These are phyloP conservation scores for Tympanopsis confertula DNA, from an alignment of 2,329 filamentous ascomycete genomes.

Conservation along the genomic window DNA sequence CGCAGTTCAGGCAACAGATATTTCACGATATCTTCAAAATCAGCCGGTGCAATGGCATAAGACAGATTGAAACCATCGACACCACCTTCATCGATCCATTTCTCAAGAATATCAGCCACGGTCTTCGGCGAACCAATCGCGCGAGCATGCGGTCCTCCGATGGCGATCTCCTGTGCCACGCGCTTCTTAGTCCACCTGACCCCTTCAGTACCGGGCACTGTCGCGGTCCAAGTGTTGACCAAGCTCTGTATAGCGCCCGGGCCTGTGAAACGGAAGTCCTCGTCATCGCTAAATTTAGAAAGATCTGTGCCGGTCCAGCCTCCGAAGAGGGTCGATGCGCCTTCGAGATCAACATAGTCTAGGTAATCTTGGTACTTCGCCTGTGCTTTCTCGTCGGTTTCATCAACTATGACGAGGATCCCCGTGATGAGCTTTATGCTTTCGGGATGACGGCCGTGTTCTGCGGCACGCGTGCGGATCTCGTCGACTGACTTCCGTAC, in stretches of 20 bases:
- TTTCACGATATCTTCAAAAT: too few species aligned
- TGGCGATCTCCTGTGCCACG: conserved; percentile 25
- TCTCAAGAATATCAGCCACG: conserved; percentile 30
- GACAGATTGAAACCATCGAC: conserved; percentile 28
- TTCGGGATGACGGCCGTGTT: conserved; percentile 21
- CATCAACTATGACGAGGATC: conserved; percentile 26
- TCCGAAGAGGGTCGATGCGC: conserved; percentile 29
- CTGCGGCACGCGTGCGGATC: conserved; percentile 22
- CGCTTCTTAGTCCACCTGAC: conserved; percentile 31
- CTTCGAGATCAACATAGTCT: conserved; percentile 29
- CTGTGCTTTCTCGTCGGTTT: conserved; percentile 28
- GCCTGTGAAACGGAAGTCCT: conserved; percentile 28
- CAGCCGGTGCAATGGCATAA: conserved; percentile 28
- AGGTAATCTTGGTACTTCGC: conserved; percentile 26
- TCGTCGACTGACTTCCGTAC: conserved; percentile 25
- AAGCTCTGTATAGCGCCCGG: conserved; percentile 27
- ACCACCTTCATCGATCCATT: conserved; percentile 28
- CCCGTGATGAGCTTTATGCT: conserved; percentile 30
- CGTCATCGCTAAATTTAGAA: conserved; percentile 25
- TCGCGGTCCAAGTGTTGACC: conserved; percentile 29
- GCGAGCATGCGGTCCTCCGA: conserved; percentile 25
- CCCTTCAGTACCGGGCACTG: conserved; percentile 24
- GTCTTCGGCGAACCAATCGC: conserved; percentile 23
- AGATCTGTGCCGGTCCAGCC: conserved; percentile 33
- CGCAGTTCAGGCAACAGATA: too few species aligned